Base-by-base conservation (phyloP, 805 yeast species). In the Candida hispaniensis region DNA sequence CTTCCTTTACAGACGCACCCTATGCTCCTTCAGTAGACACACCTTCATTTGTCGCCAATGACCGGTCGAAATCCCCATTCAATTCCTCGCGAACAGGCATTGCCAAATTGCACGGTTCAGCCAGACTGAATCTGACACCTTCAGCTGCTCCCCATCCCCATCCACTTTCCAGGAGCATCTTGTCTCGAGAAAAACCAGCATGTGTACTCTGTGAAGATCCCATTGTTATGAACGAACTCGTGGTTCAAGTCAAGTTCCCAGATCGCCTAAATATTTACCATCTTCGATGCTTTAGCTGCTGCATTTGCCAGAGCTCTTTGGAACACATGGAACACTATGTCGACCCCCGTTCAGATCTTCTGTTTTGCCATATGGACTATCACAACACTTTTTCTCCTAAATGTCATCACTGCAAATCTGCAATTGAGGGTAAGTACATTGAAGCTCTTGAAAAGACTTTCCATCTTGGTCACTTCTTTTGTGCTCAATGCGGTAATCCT, bases 351-450 rank as follows among this genome's bases (percentile, higher is more conserved):
- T 33, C 35, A 10, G 20, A 34, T 7, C 16, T 20, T 25, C 36
- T 59, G 44, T 44, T 58, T 41, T 39, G 60, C 49, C 43, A 54
- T 47, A 32, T 51, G 8, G 59, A 55, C 28, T 55, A 49, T 30
- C 58, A 55, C 21, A 49, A 52, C 29, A 33, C 42, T 24, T 54
- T 49, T 32, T 49, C 55, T 3, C 51, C 55, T 2, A 41, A 44
- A 21, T 55, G 59, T 40, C 45, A 40, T 10, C 39, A 50, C 29
- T 55, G 59, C 39, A 14, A 41, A 6, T 49, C 51, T 7, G 49
- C 56, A 9, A 50, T 55, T 14, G 58, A 55, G 22, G 42, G 41
- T 4, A 41, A 50, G 20, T 54, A 47, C 9, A 42, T 55, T 8
- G 39, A 36, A 19, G 59, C 59, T 4, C 34, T 49, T 35, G 55